These are phyloP conservation scores for Colletotrichum spinosum DNA, from an alignment of 2,329 filamentous ascomycete genomes.

Conservation along the genomic window DNA sequence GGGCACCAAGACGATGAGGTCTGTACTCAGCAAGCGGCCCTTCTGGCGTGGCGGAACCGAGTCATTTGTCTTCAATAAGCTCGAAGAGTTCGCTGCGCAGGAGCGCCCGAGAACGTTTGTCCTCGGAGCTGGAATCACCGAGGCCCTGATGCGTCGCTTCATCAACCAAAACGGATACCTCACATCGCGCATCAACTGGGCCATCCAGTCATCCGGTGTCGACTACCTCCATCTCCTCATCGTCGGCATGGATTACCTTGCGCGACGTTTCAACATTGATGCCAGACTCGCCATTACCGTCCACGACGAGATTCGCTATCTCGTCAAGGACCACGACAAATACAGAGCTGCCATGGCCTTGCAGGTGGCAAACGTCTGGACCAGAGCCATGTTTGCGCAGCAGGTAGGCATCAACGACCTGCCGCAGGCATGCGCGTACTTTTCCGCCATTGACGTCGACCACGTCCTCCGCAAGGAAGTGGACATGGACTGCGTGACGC, in stretches of 20 bases:
- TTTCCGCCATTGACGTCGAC: conserved; percentile 95
- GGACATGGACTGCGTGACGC: conserved; percentile 96
- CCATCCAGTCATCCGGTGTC: conserved; percentile 96
- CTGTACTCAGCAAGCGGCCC: conserved; percentile 74
- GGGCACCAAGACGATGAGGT: conserved; percentile 84
- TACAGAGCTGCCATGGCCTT: conserved; percentile 93
- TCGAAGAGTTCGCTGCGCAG: conserved; percentile 98
- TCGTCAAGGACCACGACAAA: conserved; percentile 86
- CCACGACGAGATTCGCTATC: conserved; percentile 96
- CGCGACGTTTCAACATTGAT: conserved; percentile 84
- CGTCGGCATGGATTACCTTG: conserved; percentile 93
- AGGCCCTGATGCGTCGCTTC: conserved; percentile 89
- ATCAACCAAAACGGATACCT: conserved; percentile 92
- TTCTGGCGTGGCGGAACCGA: conserved; percentile 99
- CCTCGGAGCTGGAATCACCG: conserved; percentile 93
- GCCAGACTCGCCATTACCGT: conserved; percentile 93
- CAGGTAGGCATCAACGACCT: conserved; percentile 97
- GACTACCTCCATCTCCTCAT: conserved; percentile 97
- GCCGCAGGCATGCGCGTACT: conserved; percentile 94
- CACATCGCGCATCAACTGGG: conserved; percentile 98
- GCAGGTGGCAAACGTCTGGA: conserved; percentile 96
- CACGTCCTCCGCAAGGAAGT: conserved; percentile 97
- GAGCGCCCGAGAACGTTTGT: conserved; percentile 91
- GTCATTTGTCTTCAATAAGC: conserved; percentile 97
- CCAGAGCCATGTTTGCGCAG: conserved; percentile 95